phyloP scores from a whole-genome alignment of 2,329 filamentous ascomycete genomes.

The Didymella exigua region DNA sequence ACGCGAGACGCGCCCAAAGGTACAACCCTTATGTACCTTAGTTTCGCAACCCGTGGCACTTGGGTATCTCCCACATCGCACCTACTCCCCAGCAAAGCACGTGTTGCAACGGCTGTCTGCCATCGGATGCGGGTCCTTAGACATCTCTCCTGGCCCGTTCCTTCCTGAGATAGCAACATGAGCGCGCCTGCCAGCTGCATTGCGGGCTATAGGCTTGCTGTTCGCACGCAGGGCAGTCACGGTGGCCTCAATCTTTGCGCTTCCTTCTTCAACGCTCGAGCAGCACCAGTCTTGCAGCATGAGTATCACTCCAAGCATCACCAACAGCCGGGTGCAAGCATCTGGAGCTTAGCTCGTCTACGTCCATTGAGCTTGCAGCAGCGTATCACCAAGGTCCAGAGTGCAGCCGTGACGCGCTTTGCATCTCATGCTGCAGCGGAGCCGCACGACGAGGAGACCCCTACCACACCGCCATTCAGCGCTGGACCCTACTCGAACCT shows the following conservation, averaged over 20 bases:
- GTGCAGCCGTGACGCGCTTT: constrained; percentile 36
- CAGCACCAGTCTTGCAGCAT: constrained; percentile 28
- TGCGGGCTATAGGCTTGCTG: constrained; percentile 35
- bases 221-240: constrained; percentile 29
- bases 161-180: constrained; percentile 39
- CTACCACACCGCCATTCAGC: constrained; percentile 44
- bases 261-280: constrained; percentile 17
- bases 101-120: constrained; percentile 13
- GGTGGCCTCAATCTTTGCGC: constrained; percentile 14
- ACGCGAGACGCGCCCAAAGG: constrained; percentile 26
- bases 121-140: constrained; percentile 44
- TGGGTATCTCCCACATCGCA: constrained; percentile 20
- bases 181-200: constrained; percentile 34
- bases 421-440: constrained; percentile 42
- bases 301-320: constrained; percentile 24
- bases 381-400: constrained; percentile 29
- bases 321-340: constrained; percentile 23
- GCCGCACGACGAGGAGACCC: constrained; percentile 45
- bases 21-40: constrained; percentile 33
- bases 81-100: constrained; percentile 18
- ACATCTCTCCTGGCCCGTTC: constrained; percentile 27
- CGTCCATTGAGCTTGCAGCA: constrained; percentile 40
- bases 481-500: constrained; percentile 70
- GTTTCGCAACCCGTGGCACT: constrained; percentile 24
- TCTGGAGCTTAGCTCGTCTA: constrained; percentile 34